Evolutionary conservation across 306 rosid genomes (phyloP), one percentile per base, ranked within the genome.

Genomic region (Vigna angularis): DNA sequence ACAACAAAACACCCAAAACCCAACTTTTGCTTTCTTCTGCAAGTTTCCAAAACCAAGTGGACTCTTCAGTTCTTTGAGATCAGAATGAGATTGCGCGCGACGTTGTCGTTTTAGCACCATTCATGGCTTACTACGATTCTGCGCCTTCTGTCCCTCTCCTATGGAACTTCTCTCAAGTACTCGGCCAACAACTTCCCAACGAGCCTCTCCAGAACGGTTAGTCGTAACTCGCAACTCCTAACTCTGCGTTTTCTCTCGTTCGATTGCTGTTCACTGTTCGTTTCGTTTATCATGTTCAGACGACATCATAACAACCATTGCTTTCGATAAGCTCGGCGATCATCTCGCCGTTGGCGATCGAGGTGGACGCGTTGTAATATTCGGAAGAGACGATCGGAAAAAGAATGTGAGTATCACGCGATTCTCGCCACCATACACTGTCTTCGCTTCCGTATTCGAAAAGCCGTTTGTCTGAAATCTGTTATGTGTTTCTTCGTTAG

Each of bases 301-400:
- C 66, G 96, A 91, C 75, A 73, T 63, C 63, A 86, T 89, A 34
- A 81, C 92, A 2, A 38, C 93, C 1, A 73, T 91, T 53, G 86
- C 79, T 70, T 91, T 91, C 75, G 90, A 91, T 48, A 88, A 88
- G 78, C 80, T 79, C 55, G 93, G 96, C 16, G 90, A 91, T 83
- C 73, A 83, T 81, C 91, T 91, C n/a, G 93, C 90, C 5, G 42
- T 88, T 65, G 96, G 96, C 53, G 96, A 91, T 77, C 90, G 88
- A 36, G 90, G 96, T 38, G 93, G 96, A 22, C 96, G 93, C n/a
- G 78, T 90, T 69, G 80, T 87, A 13, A 83, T 87, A 55, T 91
- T 91, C 64, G 88, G 86, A 71, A 86, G 85, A 13, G 86, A 79
- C 47, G 87, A 81, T 45, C 81, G 22, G 24, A 89, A 83, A 48